A percentile compares a stretch with the other conserved stretches of the same genome.
Evolutionary conservation across 164 flowering plant species (phyloP).

Genomic region (Vitis amurensis): DNA sequence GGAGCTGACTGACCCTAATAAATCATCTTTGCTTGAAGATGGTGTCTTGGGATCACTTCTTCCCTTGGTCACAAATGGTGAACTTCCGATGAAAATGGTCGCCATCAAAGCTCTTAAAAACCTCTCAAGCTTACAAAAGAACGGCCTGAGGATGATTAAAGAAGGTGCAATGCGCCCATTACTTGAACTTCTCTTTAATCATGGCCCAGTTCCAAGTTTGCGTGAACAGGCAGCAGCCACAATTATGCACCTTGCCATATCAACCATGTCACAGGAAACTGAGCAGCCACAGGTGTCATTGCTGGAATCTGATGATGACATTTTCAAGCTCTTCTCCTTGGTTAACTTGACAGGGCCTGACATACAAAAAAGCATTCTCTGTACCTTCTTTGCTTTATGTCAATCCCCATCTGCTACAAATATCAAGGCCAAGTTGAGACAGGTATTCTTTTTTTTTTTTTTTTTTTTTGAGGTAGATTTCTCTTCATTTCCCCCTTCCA

Average conservation of each 20-base stretch:
- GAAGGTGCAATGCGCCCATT: constrained; percentile 50
- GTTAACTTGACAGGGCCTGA: constrained; percentile 41
- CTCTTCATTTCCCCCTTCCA: neutral
- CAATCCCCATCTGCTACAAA: constrained; percentile 39
- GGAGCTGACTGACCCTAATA: constrained; percentile 64
- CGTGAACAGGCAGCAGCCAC: constrained; percentile 52
- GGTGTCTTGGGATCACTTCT: constrained; percentile 57
- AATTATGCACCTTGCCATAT: constrained; percentile 56
- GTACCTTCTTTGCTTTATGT: constrained; percentile 55
- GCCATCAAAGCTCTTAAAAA: constrained; percentile 56
- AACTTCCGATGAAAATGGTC: constrained; percentile 34
- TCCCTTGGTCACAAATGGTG: constrained; percentile 38
- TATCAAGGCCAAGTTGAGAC: constrained; percentile 48
- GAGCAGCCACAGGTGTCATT: constrained; percentile 30
- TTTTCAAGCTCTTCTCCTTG: constrained; percentile 50
- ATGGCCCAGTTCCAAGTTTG: constrained; percentile 30
- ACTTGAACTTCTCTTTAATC: constrained; percentile 49
- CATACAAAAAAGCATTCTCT: constrained; percentile 54
- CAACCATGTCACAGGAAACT: constrained; percentile 38
- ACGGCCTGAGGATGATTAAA: constrained; percentile 58
- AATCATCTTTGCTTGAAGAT: constrained; percentile 48
- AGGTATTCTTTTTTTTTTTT: constrained; percentile 38
- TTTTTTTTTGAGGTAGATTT: neutral
- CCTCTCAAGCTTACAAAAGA: constrained; percentile 55
- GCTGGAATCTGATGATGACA: constrained; percentile 62